Evolutionary conservation across 208 protist genomes (phyloP), one percentile per base, ranked within the genome.

Genomic region (Leptomonas pyrrhocoris): DNA sequence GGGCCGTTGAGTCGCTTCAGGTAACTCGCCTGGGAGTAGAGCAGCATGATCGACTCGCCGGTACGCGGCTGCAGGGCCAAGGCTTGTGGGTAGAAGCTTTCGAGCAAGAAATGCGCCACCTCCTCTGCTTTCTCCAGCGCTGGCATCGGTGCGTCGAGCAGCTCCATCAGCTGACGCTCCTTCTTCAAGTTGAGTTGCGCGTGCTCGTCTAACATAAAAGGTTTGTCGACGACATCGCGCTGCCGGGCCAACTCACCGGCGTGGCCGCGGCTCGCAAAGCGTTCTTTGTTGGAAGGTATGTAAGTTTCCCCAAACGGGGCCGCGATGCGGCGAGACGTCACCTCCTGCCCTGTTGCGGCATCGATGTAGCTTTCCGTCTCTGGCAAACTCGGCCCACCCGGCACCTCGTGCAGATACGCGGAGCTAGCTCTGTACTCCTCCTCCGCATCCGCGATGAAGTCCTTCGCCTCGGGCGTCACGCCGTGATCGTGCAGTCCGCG

Each of bases 271-370:
- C 68, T 40, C 8, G 85, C 84, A 54, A 78, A 90, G 13, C 88
- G 81, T 54, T 82, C 86, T 57, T 80, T 81, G 62, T 57, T 65
- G 4, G 88, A 92, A 0, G 91, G 81, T 1, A 94, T 78, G 49
- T 85, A 84, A 30, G 79, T 83, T 51, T 91, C 91, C 4, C 83
- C 86, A 31, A 93, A 81, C 19, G 91, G 91, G 7, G 88, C 86
- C 0, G 85, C 76, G 30, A 92, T 84, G 42, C 80, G 81, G 6
- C 60, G 80, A 2, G 71, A 60, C 0, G 62, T 74, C 21, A 49
- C 62, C 25, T 64, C 54, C 42, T 80, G 57, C 0, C 71, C 82
- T 7, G 80, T 85, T 30, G 34, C 40, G 16, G 50, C 53, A 58
- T 94, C 73, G 13, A 79, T 40, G 48, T 56, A 76, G 40, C 61